Conservation (phyloP, 495 filamentous ascomycete species). For the Evansstolkia leycettana region DNA sequence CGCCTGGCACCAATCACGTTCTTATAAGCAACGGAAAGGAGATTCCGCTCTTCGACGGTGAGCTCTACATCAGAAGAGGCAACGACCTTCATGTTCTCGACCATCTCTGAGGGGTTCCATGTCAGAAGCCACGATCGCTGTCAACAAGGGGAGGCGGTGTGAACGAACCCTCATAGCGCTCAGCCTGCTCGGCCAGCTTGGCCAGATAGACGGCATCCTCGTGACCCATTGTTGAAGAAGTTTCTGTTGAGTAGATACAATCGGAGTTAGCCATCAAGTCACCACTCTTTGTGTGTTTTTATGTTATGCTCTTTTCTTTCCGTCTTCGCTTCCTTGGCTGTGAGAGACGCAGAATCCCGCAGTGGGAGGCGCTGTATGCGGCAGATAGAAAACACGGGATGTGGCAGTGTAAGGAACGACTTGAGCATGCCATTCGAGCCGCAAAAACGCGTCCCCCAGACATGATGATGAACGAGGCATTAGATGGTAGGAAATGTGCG, state of each 20-base stretch:
- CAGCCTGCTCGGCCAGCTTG: slow-evolving; percentile 99
- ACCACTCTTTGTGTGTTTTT: not conserved
- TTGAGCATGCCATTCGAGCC: too few species aligned
- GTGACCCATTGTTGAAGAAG: slow-evolving; percentile 75
- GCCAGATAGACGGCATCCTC: slow-evolving; percentile 99
- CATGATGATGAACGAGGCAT: too few species aligned
- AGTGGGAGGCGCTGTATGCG: not conserved
- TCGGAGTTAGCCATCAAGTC: not conserved
- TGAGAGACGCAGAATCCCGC: not conserved
- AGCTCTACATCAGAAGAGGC: slow-evolving; percentile 93
- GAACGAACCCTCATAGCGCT: slow-evolving; percentile 98
- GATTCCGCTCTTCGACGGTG: slow-evolving; percentile 97
- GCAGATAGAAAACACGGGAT: too few species aligned
- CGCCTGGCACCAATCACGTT: slow-evolving; percentile 98
- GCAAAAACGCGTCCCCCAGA: too few species aligned
- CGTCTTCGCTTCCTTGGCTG: not conserved
- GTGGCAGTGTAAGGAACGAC: too few species aligned
- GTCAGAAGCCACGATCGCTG: slow-evolving; percentile 10
- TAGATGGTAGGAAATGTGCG: too few species aligned
- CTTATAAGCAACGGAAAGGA: slow-evolving; percentile 99
- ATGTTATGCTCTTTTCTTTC: not conserved
- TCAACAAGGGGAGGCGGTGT: not conserved
- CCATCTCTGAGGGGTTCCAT: slow-evolving; percentile 67
- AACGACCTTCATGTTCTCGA: slow-evolving; percentile 99
- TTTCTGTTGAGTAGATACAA: slow-evolving; percentile 11